phyloP scores from a whole-genome alignment of 2,329 filamentous ascomycete genomes.

The Pyrenochaeta sp. region DNA sequence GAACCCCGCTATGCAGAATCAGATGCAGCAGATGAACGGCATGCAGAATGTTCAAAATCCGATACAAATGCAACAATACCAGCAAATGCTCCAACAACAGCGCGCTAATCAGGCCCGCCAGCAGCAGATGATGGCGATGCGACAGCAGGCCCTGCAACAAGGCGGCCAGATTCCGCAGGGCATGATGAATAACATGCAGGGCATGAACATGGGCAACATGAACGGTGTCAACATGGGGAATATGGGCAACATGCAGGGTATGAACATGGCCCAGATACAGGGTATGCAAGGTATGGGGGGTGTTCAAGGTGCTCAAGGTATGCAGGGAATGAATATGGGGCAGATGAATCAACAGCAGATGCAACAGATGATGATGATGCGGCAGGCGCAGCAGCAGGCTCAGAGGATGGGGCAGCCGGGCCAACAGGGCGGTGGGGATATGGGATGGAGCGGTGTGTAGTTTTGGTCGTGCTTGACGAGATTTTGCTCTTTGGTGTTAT shows the following conservation, averaged over 20 bases:
- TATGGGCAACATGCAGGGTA: constrained; percentile 27
- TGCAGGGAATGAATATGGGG: constrained; percentile 25
- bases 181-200: constrained; percentile 47
- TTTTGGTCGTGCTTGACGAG: background rate
- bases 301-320: constrained; percentile 20
- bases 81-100: constrained; percentile 46
- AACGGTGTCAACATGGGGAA: constrained; percentile 29
- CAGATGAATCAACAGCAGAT: constrained; percentile 12
- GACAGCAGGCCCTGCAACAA: constrained; percentile 43
- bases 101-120: constrained; percentile 44
- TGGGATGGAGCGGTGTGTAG: constrained; percentile 41
- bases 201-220: constrained; percentile 43
- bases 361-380: constrained; percentile 39
- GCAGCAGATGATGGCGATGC: constrained; percentile 45
- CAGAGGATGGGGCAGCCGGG: constrained; percentile 33
- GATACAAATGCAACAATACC: constrained; percentile 46
- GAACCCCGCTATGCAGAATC: constrained; percentile 22
- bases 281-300: constrained; percentile 18
- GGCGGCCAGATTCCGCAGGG: constrained; percentile 36
- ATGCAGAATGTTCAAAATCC: constrained; percentile 30
- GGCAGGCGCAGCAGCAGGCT: constrained; percentile 40
- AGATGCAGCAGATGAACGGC: constrained; percentile 39
- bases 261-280: constrained; percentile 1
- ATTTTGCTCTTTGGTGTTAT: background rate
- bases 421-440: constrained; percentile 33